Evolutionary conservation across 805 yeast species (phyloP).

Genomic region (Saccharomyces mikatae): DNA sequence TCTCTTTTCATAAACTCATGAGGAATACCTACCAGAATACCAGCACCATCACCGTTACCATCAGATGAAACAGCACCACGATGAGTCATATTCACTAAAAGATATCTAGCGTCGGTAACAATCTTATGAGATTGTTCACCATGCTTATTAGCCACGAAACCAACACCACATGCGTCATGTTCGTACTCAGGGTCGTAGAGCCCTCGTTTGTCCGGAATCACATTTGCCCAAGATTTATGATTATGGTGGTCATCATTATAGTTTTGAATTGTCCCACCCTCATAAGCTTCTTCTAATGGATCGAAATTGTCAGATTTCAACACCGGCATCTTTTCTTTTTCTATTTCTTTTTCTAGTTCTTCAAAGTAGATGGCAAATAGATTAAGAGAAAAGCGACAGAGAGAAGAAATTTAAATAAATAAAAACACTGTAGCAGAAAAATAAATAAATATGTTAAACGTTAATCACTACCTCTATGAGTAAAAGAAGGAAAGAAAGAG

Average conservation of each 20-base stretch:
- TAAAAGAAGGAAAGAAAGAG: background rate
- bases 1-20: conserved; percentile 82
- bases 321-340: conserved; percentile 3
- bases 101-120: conserved; percentile 78
- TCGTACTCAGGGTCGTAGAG: conserved; percentile 89
- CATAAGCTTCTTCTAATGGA: conserved; percentile 24
- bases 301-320: conserved; percentile 22
- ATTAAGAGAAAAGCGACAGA: background rate
- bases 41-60: conserved; percentile 99
- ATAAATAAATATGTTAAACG: background rate
- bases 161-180: conserved; percentile 98
- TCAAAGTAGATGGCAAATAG: background rate
- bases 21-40: conserved; percentile 87
- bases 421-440: background rate
- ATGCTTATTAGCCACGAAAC: conserved; percentile 90
- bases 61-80: conserved; percentile 96
- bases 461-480: background rate
- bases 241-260: conserved; percentile 4
- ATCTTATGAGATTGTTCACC: conserved; percentile 84
- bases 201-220: conserved; percentile 80
- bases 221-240: conserved; percentile 86
- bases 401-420: background rate
- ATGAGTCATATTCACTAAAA: conserved; percentile 96
- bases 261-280: conserved; percentile 22
- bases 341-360: background rate